Percentiles rank a stretch among this genome's conserved stretches.
Conservation (phyloP, 768 basidiomycete species). For the Mycena indigotica region DNA sequence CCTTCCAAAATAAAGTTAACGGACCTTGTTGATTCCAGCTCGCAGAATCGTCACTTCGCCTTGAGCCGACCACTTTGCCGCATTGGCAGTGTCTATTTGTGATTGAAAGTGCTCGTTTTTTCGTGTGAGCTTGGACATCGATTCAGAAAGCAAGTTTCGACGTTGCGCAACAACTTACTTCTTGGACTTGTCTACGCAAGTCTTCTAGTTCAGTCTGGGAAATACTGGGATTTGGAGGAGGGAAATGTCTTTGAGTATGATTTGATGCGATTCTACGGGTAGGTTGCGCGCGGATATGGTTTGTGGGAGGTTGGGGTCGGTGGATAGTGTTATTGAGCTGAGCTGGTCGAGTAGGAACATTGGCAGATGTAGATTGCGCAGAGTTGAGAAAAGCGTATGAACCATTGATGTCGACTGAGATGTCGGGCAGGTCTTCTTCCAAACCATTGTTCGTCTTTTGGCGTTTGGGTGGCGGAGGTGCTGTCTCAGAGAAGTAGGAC, state of each 20-base stretch:
- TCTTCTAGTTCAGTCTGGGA: slow-evolving; percentile 7
- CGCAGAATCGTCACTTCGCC: slow-evolving; percentile 73
- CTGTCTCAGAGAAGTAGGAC: slow-evolving; percentile 36
- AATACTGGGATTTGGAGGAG: no score
- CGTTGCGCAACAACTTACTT: slow-evolving; percentile 40
- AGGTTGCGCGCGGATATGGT: no score
- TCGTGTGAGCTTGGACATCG: slow-evolving; percentile 55
- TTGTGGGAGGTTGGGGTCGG: background rate
- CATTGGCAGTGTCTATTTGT: slow-evolving; percentile 49
- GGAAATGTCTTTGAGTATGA: no score
- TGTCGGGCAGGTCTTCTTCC: slow-evolving; percentile 60
- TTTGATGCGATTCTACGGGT: no score
- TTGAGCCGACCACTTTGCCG: slow-evolving; percentile 59
- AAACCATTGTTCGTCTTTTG: slow-evolving; percentile 52
- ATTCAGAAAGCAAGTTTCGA: slow-evolving; percentile 10
- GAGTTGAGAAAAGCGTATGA: slow-evolving; percentile 47
- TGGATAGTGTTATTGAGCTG: background rate
- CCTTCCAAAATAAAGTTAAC: background rate
- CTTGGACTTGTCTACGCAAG: slow-evolving; percentile 42
- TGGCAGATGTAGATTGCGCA: background rate
- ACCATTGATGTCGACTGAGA: slow-evolving; percentile 61
- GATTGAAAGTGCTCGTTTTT: slow-evolving; percentile 50
- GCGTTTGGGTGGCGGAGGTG: slow-evolving; percentile 52
- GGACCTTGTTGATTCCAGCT: slow-evolving; percentile 68
- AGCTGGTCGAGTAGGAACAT: background rate